Conservation (phyloP, 2,329 filamentous ascomycete genomes). For the Monosporascus sp. region DNA sequence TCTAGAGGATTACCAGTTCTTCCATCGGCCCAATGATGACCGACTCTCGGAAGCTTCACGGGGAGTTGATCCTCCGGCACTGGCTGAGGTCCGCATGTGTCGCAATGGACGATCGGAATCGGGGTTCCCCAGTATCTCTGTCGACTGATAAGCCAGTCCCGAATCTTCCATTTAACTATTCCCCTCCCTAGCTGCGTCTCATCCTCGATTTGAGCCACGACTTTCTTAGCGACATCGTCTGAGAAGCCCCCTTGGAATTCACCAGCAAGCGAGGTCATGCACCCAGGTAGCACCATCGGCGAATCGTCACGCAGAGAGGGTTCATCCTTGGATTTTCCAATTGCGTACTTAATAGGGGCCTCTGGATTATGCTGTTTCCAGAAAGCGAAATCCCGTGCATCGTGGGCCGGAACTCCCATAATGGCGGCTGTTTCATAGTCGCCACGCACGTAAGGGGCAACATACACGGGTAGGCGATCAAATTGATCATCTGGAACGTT, state of each 20-base stretch:
- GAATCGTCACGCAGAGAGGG: conserved; percentile 39
- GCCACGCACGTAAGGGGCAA: conserved; percentile 77
- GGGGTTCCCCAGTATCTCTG: conserved; percentile 90
- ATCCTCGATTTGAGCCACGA: conserved; percentile 51
- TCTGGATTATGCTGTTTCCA: conserved; percentile 65
- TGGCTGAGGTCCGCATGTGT: conserved; percentile 69
- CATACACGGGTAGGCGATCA: conserved; percentile 65
- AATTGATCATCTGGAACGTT: conserved; percentile 45
- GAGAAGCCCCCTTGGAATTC: conserved; percentile 60
- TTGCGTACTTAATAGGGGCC: conserved; percentile 57
- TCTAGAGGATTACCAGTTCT: conserved; percentile 74
- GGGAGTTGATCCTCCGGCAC: conserved; percentile 74
- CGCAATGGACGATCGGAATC: conserved; percentile 82
- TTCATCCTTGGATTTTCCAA: conserved; percentile 47
- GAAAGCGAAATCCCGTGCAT: conserved; percentile 71
- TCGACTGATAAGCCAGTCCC: conserved; percentile 89
- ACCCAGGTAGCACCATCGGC: conserved; percentile 60
- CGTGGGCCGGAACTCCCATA: conserved; percentile 88
- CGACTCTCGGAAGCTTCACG: conserved; percentile 65
- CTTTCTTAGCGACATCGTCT: conserved; percentile 51
- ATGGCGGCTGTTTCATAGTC: conserved; percentile 84
- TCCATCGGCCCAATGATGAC: conserved; percentile 61
- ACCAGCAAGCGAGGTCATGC: conserved; percentile 61
- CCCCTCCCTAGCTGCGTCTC: conserved; percentile 52
- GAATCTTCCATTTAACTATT: conserved; percentile 71